These are phyloP conservation scores for Calonectria hawksworthii DNA, from an alignment of 2,329 filamentous ascomycete genomes.

Conservation along the genomic window DNA sequence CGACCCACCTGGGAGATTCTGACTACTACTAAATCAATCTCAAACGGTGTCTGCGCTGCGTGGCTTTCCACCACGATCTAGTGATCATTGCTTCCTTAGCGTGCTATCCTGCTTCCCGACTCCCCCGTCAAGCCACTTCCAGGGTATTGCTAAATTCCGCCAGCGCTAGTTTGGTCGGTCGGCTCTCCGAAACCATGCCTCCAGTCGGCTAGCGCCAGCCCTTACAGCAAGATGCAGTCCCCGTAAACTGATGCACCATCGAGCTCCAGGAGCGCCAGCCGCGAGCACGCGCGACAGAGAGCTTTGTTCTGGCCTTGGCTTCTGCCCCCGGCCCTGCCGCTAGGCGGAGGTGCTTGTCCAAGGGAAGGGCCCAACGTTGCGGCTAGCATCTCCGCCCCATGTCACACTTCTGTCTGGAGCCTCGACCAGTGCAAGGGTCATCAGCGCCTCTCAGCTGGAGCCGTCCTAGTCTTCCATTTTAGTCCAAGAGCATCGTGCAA, in stretches of 20 bases:
- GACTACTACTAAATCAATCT: slow-evolving; percentile 1
- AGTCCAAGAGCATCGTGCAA: slow-evolving; percentile 24
- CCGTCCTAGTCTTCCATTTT: slow-evolving; percentile 12
- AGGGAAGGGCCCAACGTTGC: neutral
- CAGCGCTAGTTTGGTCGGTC: slow-evolving; percentile 13
- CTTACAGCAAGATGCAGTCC: slow-evolving; percentile 24
- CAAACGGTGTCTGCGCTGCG: slow-evolving; percentile 1
- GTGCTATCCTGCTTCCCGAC: slow-evolving; percentile 4
- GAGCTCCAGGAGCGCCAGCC: slow-evolving; percentile 22
- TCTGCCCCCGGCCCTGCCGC: neutral
- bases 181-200: slow-evolving; percentile 24
- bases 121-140: slow-evolving; percentile 5
- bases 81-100: slow-evolving; percentile 9
- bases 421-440: slow-evolving; percentile 8
- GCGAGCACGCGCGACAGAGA: slow-evolving; percentile 2
- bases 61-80: slow-evolving; percentile 2
- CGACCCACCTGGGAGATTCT: neutral
- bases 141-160: slow-evolving; percentile 24
- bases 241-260: neutral
- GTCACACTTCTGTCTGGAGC: slow-evolving; percentile 1
- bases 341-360: neutral
- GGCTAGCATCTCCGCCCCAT: slow-evolving; percentile 7
- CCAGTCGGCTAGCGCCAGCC: slow-evolving; percentile 24
- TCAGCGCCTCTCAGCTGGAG: neutral
- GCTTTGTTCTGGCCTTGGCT: neutral